Conservation (phyloP, 2,329 filamentous ascomycete species). For the Didymella exigua region DNA sequence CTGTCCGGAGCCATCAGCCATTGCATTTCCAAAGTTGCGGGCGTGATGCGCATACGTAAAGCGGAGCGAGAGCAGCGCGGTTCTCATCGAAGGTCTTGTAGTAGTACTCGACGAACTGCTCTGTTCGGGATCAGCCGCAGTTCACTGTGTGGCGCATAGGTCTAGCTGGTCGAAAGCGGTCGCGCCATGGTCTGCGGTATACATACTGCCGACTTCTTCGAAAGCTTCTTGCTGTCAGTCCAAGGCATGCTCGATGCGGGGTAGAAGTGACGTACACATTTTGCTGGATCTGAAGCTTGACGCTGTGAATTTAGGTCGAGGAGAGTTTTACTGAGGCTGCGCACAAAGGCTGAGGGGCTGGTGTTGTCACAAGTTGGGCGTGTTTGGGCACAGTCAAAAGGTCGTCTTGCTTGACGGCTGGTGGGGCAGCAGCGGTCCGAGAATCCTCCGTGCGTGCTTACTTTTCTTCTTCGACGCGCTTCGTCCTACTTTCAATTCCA, state of each 20-base stretch:
- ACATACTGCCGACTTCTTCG: constrained; percentile 50
- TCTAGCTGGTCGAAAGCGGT: background rate
- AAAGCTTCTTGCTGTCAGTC: constrained; percentile 25
- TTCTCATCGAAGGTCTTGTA: constrained; percentile 84
- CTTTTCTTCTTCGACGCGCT: constrained; percentile 17
- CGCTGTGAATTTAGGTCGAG: background rate
- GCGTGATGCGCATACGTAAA: constrained; percentile 73
- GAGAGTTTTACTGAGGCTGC: constrained; percentile 1
- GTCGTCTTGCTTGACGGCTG: constrained; percentile 32
- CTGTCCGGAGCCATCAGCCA: constrained; percentile 54
- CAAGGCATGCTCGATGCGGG: constrained; percentile 15
- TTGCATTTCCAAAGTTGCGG: background rate
- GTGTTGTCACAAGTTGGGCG: constrained; percentile 18
- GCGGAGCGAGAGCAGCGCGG: constrained; percentile 66
- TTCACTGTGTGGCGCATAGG: background rate
- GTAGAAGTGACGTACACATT: constrained; percentile 26
- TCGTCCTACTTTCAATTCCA: background rate
- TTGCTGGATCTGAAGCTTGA: constrained; percentile 10
- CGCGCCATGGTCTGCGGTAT: constrained; percentile 1
- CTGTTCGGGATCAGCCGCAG: constrained; percentile 55
- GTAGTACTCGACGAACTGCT: constrained; percentile 88
- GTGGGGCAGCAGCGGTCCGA: constrained; percentile 38
- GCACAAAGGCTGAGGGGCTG: constrained; percentile 16
- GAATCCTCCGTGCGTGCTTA: constrained; percentile 24
- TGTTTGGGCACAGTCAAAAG: constrained; percentile 30